These are phyloP conservation scores for Globisporangium parvum DNA, from an alignment of 352 stramenopile genomes.

Conservation along the genomic window DNA sequence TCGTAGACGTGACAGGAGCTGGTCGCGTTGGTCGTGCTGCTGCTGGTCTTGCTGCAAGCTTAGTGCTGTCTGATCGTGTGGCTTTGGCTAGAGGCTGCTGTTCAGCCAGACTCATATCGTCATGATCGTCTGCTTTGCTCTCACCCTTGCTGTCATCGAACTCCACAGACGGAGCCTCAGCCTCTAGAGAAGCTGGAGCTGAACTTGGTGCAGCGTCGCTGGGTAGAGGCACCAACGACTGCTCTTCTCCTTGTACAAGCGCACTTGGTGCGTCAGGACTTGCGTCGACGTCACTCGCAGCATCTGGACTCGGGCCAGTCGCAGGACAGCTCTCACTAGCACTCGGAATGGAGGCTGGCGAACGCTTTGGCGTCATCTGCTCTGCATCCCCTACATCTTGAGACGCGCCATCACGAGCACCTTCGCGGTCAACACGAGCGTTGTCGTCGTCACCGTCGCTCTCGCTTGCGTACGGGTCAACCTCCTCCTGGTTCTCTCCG, in stretches of 20 bases:
- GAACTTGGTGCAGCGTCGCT: too few relatives aligned
- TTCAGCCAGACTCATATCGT: too few relatives aligned
- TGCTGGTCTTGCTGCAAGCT: not conserved
- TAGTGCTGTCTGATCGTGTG: not conserved
- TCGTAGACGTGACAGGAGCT: not conserved
- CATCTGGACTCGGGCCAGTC: too few relatives aligned
- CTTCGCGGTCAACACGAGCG: too few relatives aligned
- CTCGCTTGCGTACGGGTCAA: constrained; percentile 6
- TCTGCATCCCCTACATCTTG: not conserved
- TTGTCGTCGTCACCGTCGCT: not conserved
- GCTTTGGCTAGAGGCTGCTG: not conserved
- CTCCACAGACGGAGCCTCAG: not conserved
- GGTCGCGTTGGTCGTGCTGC: not conserved
- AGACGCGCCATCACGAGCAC: not conserved
- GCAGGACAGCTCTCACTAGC: too few relatives aligned
- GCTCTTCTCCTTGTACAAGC: too few relatives aligned
- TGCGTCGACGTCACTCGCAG: too few relatives aligned
- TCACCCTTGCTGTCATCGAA: not conserved
- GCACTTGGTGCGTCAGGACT: too few relatives aligned
- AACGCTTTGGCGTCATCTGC: not conserved
- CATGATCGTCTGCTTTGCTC: not conserved
- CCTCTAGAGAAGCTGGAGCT: too few relatives aligned
- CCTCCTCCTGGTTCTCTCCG: not conserved
- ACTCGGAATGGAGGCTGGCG: too few relatives aligned
- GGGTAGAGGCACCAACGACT: too few relatives aligned